Evolutionary conservation across 192 early-diverging fungal genomes (phyloP).

Genomic region (Obelidium mucronatum): DNA sequence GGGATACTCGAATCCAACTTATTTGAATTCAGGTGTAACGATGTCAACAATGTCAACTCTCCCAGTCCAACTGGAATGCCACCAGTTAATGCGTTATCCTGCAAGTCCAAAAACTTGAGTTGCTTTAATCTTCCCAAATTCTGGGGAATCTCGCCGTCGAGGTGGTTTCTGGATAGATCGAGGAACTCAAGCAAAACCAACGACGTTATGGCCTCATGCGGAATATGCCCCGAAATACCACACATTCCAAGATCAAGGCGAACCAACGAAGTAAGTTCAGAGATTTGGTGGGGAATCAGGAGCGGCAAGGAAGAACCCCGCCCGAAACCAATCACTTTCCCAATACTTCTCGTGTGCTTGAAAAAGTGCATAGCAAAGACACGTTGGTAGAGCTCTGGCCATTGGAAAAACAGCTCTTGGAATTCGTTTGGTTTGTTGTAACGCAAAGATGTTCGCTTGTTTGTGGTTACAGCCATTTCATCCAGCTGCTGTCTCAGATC

Average conservation of each 20-base stretch:
- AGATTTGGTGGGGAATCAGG: slow-evolving; percentile 4
- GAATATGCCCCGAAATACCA: slow-evolving; percentile 15
- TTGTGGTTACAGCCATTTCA: background rate
- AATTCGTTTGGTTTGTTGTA: background rate
- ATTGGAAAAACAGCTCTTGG: slow-evolving; percentile 25
- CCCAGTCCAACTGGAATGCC: background rate
- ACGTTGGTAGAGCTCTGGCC: slow-evolving; percentile 11
- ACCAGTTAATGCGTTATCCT: background rate
- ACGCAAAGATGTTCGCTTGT: background rate
- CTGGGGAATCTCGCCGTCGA: slow-evolving; percentile 6
- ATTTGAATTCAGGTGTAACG: background rate
- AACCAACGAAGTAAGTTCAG: background rate
- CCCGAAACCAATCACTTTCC: slow-evolving; percentile 21
- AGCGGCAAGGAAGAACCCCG: background rate
- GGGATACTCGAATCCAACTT: background rate
- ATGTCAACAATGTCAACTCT: background rate
- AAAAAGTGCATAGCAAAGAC: slow-evolving; percentile 11
- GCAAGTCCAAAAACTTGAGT: background rate
- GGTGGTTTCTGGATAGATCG: background rate
- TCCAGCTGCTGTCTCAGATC: background rate
- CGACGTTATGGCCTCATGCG: background rate
- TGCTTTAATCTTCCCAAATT: background rate
- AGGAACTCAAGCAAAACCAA: background rate
- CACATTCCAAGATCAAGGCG: slow-evolving; percentile 25
- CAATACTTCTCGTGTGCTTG: background rate